These are phyloP conservation scores for Globisporangium rhizosaccharum DNA, from an alignment of 352 stramenopile genomes.

Conservation along the genomic window DNA sequence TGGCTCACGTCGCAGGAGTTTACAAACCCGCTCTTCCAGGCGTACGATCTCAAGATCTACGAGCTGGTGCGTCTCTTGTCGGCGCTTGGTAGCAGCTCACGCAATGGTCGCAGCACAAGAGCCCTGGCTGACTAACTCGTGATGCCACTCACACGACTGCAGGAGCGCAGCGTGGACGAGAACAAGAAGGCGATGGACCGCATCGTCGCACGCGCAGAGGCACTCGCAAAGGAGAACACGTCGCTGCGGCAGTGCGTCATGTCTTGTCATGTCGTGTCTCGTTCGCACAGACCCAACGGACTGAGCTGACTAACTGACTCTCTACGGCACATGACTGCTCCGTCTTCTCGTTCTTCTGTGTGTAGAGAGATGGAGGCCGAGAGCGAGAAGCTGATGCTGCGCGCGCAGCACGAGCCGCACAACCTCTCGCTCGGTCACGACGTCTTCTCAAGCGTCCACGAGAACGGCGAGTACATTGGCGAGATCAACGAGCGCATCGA, in stretches of 20 bases:
- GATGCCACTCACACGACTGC: too few species aligned
- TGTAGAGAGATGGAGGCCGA: slow-evolving; percentile 54
- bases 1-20: slow-evolving; percentile 72
- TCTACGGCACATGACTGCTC: too few species aligned
- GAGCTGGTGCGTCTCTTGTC: slow-evolving; percentile 34
- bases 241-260: slow-evolving; percentile 50
- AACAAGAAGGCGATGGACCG: slow-evolving; percentile 58
- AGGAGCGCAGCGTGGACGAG: slow-evolving; percentile 47
- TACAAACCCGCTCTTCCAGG: slow-evolving; percentile 65
- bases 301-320: background rate
- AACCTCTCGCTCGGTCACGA: slow-evolving; percentile 26
- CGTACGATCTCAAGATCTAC: slow-evolving; percentile 76
- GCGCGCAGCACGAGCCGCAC: slow-evolving; percentile 37
- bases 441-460: slow-evolving; percentile 30
- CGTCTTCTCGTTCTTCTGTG: too few species aligned
- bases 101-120: background rate
- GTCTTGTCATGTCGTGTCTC: background rate
- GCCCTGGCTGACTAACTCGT: background rate
- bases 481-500: slow-evolving; percentile 79
- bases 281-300: background rate
- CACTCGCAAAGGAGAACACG: slow-evolving; percentile 61
- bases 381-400: slow-evolving; percentile 50
- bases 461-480: slow-evolving; percentile 47
- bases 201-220: slow-evolving; percentile 38
- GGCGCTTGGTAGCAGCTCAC: background rate